Base-by-base conservation (phyloP, 345 rosid genomes). In the Boechera divaricarpa region DNA sequence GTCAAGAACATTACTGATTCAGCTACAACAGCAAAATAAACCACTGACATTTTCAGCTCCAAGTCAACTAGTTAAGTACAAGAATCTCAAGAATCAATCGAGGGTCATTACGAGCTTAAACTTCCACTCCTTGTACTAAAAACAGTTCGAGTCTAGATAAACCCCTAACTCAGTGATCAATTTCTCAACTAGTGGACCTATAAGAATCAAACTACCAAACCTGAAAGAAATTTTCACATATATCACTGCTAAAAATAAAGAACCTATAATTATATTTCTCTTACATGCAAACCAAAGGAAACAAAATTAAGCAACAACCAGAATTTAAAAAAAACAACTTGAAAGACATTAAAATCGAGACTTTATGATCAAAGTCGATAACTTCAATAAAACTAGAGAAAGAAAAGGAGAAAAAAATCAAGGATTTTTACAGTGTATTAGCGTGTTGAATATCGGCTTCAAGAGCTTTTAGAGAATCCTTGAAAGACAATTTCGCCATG, bases 401-500 rank as follows among this genome's bases (percentile, higher is more conserved):
- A 9, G 0, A 62, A 28, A 63, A 53, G 33, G 10, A 52, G 2
- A 16, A 38, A 28, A n/a, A 6, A 0, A 18, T 60, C 0, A 42
- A 49, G 63, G 74, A 10, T 4, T 79, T 10, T n/a, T 90, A 90
- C 97, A 92, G 88, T 26, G 97, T 88, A 42, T 92, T 93, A 80
- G 92, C 97, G 81, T 86, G 96, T 74, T 88, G 98, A 70, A 90
- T 91, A 80, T 92, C 96, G 52, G 97, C 97, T 83, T 90, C 90
- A 16, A 92, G 92, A 77, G 96, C 89, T 84, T 92, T 92, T 2
- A 92, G 90, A 60, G 97, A 92, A 74, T 92, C 97, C 83, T 88
- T 93, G 83, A 91, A 93, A 69, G 96, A 82, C 53, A 84, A 70
- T 72, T 89, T 93, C 42, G 83, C 89, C 98, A 93, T 93, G 82